Percentiles rank a stretch among this genome's conserved stretches.
Evolutionary conservation across 1,284 basidiomycete genomes (phyloP).

Genomic region (Dichomitus squalens): DNA sequence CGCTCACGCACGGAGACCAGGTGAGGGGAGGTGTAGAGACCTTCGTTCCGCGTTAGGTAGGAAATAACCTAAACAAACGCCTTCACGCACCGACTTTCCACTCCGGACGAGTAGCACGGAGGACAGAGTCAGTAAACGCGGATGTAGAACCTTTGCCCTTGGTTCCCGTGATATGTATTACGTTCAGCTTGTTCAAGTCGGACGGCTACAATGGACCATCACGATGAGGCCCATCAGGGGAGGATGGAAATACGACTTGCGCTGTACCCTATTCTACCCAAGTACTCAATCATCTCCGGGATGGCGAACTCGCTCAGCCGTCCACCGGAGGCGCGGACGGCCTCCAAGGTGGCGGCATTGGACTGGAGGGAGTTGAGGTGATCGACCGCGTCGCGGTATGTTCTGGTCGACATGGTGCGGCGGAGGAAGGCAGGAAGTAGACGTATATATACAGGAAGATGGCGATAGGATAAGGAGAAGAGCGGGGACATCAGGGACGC

Average conservation of each 20-base stretch:
- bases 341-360: conserved; percentile 91
- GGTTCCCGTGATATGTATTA: conserved; percentile 96
- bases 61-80: neutral
- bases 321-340: conserved; percentile 77
- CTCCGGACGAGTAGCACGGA: conserved; percentile 62
- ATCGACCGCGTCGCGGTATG: conserved; percentile 83
- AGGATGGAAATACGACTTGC: conserved; percentile 45
- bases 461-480: conserved; percentile 14
- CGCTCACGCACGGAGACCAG: conserved; percentile 95
- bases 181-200: conserved; percentile 88
- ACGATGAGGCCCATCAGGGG: conserved; percentile 14
- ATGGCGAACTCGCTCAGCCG: conserved; percentile 75
- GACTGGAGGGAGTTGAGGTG: conserved; percentile 92
- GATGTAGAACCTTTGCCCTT: conserved; percentile 99
- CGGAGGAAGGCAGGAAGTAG: neutral
- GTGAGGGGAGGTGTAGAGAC: conserved; percentile 97
- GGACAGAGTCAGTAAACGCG: conserved; percentile 84
- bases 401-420: conserved; percentile 43
- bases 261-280: conserved; percentile 85
- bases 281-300: conserved; percentile 90
- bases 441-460: conserved; percentile 18
- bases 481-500: conserved; percentile 16
- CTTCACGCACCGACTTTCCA: conserved; percentile 69
- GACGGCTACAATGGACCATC: conserved; percentile 53
- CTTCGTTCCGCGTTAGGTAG: conserved; percentile 37